Base-by-base conservation (phyloP, 176 grass and related monocot species). In the Calamus simplicifolius region DNA sequence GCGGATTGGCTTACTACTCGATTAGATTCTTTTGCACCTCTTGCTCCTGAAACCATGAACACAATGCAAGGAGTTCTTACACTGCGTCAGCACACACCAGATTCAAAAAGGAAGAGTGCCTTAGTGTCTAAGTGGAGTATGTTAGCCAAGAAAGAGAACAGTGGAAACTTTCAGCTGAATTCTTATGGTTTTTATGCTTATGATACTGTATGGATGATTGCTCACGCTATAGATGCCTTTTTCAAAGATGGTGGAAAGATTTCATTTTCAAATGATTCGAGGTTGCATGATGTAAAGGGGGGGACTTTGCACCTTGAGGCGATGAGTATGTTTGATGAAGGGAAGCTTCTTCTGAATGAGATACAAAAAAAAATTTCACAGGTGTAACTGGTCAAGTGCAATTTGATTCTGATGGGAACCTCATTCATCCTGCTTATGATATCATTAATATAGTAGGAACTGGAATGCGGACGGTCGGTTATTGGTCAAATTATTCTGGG, bases 401-500 rank as follows among this genome's bases (percentile, higher is more conserved):
- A 54, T 97, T 91, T 49, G 50, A 80, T 82, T 48, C 57, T 69
- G 59, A 74, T 14, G 78, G 59, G 38, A 72, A 88, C 5, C 73
- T 97, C 58, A 59, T 97, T 80, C 83, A 7, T 70, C 87, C 92
- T 52, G 69, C 92, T 4, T 97, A 91, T 82, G 92, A 97, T 62
- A 69, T 97, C 69, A 82, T 97, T 69, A 97, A 82, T 19, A 51
- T 97, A 10, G 73, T 85, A 19, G 92, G 92, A 63, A 97, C 80
- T 38, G 92, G 92, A 19, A 68, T 72, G 59, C 81, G 80, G 4
- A 91, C 65, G 7, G 64, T 97, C 51, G 92, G 92, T 71, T 97
- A 67, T 72, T 97, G 92, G 92, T 97, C 92, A 49, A 97, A 97
- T 54, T 88, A 82, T 88, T 88, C 92, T 51, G 71, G 78, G 48